Evolutionary conservation across 2,329 filamentous ascomycete species (phyloP), one percentile per base, ranked within the genome.

Genomic region (Alternaria ethzedia): DNA sequence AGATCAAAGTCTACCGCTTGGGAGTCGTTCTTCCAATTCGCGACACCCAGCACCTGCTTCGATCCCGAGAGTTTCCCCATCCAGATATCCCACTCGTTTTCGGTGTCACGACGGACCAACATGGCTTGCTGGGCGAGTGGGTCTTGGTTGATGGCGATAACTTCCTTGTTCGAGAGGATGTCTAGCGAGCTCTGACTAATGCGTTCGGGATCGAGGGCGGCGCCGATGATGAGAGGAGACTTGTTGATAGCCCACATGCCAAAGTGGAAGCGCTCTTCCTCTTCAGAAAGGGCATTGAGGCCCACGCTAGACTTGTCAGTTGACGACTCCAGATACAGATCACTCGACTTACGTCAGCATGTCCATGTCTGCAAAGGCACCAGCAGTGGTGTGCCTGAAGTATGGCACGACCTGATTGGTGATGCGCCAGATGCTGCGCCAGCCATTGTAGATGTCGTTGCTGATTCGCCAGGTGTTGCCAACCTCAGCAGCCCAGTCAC

Each of bases 91-190:
- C 75, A 77, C 36, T 76, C 70, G 54, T 81, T 77, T 50, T 78
- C 76, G 0, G 79, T 79, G 60, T 77, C 79, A 30, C 81, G 73
- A 15, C 78, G 79, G 1, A 83, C 73, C 1, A 90, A 77, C n/a
- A 80, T 79, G 0, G 86, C 85, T 47, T 86, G 85, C 57, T 83
- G 76, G 0, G 82, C 86, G 0, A 88, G 74, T 0, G 82, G 63
- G 68, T 89, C 87, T 67, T 89, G 87, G 67, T 89, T 89, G 70
- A 87, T 85, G 0, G 83, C 83, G 23, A 89, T 85, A 21, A 87
- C 82, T 58, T 87, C 86, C 25, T 81, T 78, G 73, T 88, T 88
- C 1, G 78, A 79, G 50, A 82, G 63, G 50, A 81, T 77, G 4
- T 62, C 64, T 3, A 71, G 15, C 1, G 73, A 76, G 3, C 65